Evolutionary conservation across 129 eudicot genomes (phyloP).

Genomic region (Tagetes erecta): DNA sequence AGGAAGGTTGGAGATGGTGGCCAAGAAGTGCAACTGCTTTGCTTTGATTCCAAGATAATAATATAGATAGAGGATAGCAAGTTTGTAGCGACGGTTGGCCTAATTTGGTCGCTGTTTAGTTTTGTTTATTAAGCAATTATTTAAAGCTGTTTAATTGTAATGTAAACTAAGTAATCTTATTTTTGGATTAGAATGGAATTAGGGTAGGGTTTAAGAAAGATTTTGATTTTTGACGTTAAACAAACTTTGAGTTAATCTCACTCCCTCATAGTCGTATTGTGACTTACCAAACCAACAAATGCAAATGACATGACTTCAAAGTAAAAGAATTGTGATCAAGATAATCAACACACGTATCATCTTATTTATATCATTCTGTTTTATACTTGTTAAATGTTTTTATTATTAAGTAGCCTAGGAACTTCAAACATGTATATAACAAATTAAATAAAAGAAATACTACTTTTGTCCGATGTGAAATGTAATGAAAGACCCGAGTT

Average conservation of each 20-base stretch:
- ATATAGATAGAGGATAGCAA: conserved; percentile 30
- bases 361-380: too few relatives aligned
- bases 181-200: conserved; percentile 34
- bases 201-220: conserved; percentile 36
- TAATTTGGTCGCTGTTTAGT: conserved; percentile 47
- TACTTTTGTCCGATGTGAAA: too few relatives aligned
- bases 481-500: too few relatives aligned
- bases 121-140: conserved; percentile 52
- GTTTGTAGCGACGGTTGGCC: conserved; percentile 69
- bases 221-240: conserved; percentile 34
- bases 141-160: conserved; percentile 41
- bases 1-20: conserved; percentile 82
- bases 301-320: conserved; percentile 25
- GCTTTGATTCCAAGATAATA: conserved; percentile 73
- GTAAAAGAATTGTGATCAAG: not conserved
- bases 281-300: conserved; percentile 33
- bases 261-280: conserved; percentile 24
- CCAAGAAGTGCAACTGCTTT: conserved; percentile 83
- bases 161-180: conserved; percentile 28
- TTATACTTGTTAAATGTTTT: too few relatives aligned
- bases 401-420: too few relatives aligned
- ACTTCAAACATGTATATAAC: too few relatives aligned
- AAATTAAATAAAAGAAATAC: too few relatives aligned
- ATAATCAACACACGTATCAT: too few relatives aligned
- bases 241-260: conserved; percentile 40